Evolutionary conservation across 2,329 filamentous ascomycete genomes (phyloP).

Genomic region (Colletotrichum chrysophilum): DNA sequence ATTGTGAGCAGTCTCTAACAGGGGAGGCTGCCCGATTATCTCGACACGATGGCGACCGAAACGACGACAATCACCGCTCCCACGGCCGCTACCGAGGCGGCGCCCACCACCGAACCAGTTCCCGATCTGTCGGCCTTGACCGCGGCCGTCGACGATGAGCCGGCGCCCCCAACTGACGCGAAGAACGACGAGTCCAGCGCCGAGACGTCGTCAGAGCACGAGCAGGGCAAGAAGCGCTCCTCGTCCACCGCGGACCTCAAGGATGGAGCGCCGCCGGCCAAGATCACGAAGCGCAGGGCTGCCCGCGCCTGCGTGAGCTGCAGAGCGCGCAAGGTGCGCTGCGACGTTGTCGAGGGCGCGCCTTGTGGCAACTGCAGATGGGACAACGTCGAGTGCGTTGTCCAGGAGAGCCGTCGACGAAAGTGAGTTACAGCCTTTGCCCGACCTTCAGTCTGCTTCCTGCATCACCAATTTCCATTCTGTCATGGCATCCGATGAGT

Average conservation of each 20-base stretch:
- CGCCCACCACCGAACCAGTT: background rate
- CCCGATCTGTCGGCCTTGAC: conserved; percentile 9
- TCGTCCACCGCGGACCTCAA: conserved; percentile 16
- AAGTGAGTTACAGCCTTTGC: conserved; percentile 64
- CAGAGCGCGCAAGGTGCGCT: conserved; percentile 87
- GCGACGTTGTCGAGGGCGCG: conserved; percentile 88
- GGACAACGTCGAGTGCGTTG: conserved; percentile 78
- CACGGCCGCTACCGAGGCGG: background rate
- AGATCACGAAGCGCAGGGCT: conserved; percentile 78
- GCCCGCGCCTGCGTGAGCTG: conserved; percentile 91
- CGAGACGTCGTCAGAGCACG: conserved; percentile 9
- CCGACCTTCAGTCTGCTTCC: background rate
- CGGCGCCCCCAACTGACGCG: background rate
- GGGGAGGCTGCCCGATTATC: conserved; percentile 1
- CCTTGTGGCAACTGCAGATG: conserved; percentile 88
- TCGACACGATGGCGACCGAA: conserved; percentile 7
- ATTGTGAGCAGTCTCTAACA: conserved; percentile 9
- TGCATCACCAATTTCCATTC: background rate
- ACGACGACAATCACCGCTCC: background rate
- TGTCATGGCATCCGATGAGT: background rate
- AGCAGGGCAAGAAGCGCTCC: conserved; percentile 22
- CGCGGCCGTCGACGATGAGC: background rate
- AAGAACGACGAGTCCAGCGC: conserved; percentile 14
- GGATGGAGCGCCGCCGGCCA: conserved; percentile 36
- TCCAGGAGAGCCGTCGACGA: conserved; percentile 83